Percentiles rank a stretch among this genome's conserved stretches.
phyloP scores from a whole-genome alignment of 768 basidiomycete species.

The Tephrocybe rancida region DNA sequence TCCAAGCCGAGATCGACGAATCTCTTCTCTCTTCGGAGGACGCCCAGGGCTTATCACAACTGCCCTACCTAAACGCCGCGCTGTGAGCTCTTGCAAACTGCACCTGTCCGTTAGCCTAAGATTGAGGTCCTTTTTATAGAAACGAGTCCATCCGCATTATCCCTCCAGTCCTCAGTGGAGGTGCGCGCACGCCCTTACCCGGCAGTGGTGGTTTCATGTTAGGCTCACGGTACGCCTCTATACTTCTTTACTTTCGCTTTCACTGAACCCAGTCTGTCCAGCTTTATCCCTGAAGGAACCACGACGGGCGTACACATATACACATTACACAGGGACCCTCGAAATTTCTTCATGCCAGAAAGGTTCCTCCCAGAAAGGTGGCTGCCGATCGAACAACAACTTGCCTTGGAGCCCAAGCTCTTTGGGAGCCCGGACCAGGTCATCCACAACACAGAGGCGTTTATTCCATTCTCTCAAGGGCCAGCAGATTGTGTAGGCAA shows the following conservation, averaged over 20 bases:
- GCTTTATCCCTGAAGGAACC: slow-evolving; percentile 43
- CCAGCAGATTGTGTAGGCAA: slow-evolving; percentile 55
- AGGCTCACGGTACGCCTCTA: slow-evolving; percentile 21
- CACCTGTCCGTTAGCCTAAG: not conserved
- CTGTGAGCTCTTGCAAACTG: slow-evolving; percentile 27
- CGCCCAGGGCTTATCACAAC: slow-evolving; percentile 4
- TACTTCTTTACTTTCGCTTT: not conserved
- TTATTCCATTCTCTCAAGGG: slow-evolving; percentile 43
- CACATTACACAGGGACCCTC: slow-evolving; percentile 36
- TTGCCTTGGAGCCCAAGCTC: slow-evolving; percentile 19
- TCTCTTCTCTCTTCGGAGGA: slow-evolving; percentile 1
- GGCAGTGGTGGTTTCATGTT: slow-evolving; percentile 14
- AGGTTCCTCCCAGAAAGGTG: slow-evolving; percentile 42
- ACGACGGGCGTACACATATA: slow-evolving; percentile 36
- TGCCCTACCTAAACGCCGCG: slow-evolving; percentile 29
- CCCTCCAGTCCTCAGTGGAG: slow-evolving; percentile 36
- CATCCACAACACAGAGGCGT: slow-evolving; percentile 30
- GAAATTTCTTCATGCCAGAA: slow-evolving; percentile 40
- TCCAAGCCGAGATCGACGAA: slow-evolving; percentile 11
- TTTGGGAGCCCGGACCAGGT: slow-evolving; percentile 15
- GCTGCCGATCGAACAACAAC: slow-evolving; percentile 24
- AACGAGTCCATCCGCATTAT: slow-evolving; percentile 40
- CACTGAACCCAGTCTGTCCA: slow-evolving; percentile 9
- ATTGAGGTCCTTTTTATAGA: slow-evolving; percentile 18
- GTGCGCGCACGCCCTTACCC: slow-evolving; percentile 27